Evolutionary conservation across 1,139 yeast genomes (phyloP).

Genomic region (Hanseniaspora sp.): DNA sequence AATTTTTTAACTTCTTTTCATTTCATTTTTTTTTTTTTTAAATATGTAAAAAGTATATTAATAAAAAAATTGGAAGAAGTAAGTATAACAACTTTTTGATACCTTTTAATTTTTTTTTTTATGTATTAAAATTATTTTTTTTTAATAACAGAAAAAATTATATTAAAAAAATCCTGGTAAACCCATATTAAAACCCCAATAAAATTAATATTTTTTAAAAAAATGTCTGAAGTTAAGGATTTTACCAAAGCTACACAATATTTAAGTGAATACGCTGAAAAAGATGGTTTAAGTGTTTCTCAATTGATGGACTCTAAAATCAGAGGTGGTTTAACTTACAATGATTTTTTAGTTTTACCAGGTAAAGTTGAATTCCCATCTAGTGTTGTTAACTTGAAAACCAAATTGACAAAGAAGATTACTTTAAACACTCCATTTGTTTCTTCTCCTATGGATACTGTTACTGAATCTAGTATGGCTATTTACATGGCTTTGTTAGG

Average conservation of each 20-base stretch:
- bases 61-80: background rate
- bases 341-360: slow-evolving; percentile 89
- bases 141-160: no score
- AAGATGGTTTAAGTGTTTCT: slow-evolving; percentile 78
- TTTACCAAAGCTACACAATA: slow-evolving; percentile 55
- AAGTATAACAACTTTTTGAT: background rate
- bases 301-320: slow-evolving; percentile 78
- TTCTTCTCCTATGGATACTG: slow-evolving; percentile 99
- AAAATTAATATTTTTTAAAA: background rate
- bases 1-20: no score
- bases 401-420: slow-evolving; percentile 83
- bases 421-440: slow-evolving; percentile 87
- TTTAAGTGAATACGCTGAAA: slow-evolving; percentile 52
- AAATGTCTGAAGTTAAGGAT: slow-evolving; percentile 35
- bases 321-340: slow-evolving; percentile 95
- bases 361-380: slow-evolving; percentile 90
- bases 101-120: background rate
- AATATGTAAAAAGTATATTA: background rate
- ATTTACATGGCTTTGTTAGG: slow-evolving; percentile 97
- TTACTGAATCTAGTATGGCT: slow-evolving; percentile 95
- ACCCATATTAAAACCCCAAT: slow-evolving; percentile 2
- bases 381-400: slow-evolving; percentile 60
- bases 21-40: background rate
- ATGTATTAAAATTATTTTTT: no score
- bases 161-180: slow-evolving; percentile 8